Percentiles rank a stretch among this genome's conserved stretches.
phyloP scores from a whole-genome alignment of 2,329 filamentous ascomycete genomes.

The Aspergillus amoenus region DNA sequence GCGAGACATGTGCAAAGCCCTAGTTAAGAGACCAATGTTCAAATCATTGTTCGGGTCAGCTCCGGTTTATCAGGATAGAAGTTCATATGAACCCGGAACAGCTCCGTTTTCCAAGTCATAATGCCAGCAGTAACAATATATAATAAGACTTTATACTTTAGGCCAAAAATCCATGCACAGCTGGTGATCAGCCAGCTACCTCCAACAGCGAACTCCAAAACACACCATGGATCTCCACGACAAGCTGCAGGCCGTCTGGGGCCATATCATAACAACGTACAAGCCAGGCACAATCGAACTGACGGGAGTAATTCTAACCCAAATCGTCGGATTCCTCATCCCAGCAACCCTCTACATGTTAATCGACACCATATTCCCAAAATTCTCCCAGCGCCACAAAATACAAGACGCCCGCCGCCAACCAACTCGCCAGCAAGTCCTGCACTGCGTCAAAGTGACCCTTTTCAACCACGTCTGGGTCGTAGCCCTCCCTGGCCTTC shows the following conservation, averaged over 20 bases:
- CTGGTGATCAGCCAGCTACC: no score
- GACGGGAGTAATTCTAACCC: conserved; percentile 24
- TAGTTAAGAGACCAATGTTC: no score
- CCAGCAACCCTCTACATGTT: conserved; percentile 40
- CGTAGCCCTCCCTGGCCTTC: conserved; percentile 32
- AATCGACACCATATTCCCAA: conserved; percentile 47
- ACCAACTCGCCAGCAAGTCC: conserved; percentile 47
- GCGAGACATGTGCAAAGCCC: no score
- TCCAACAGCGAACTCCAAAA: no score
- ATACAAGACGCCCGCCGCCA: conserved; percentile 55
- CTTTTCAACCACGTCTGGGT: conserved; percentile 50
- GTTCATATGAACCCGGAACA: no score
- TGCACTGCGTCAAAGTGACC: conserved; percentile 46
- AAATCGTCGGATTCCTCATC: conserved; percentile 27
- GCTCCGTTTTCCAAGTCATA: neutral
- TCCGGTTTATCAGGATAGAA: no score
- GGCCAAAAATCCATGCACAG: no score
- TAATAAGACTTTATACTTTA: no score
- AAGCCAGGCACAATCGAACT: conserved; percentile 24
- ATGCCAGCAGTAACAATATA: no score
- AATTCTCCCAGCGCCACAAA: conserved; percentile 54
- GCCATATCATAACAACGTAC: neutral
- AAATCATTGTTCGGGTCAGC: no score
- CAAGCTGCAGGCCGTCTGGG: neutral
- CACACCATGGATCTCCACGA: neutral